Percentiles rank a stretch among this genome's conserved stretches.
Evolutionary conservation across 352 stramenopile species (phyloP).

Genomic region (Pythium utonaiense): DNA sequence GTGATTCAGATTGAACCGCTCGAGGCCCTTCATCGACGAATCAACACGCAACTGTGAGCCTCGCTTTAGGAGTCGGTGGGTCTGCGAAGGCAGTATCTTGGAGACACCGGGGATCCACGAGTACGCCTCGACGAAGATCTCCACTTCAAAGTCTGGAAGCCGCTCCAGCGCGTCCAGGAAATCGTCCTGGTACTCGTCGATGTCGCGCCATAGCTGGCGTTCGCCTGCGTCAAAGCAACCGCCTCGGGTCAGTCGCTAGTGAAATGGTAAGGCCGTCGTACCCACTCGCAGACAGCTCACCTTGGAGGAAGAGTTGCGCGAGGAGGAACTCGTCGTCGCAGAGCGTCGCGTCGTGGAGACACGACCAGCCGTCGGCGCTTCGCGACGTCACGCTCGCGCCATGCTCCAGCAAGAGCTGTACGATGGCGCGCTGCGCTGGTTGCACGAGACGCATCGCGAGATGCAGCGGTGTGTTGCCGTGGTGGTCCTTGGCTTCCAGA

Average conservation of each 20-base stretch:
- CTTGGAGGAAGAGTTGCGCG: conserved; percentile 57
- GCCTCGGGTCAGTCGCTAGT: not conserved
- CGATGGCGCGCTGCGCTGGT: conserved; percentile 50
- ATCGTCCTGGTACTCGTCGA: conserved; percentile 46
- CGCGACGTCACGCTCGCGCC: conserved; percentile 32
- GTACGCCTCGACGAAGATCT: conserved; percentile 75
- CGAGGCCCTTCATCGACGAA: conserved; percentile 68
- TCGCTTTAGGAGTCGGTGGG: conserved; percentile 66
- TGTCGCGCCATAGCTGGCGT: conserved; percentile 48
- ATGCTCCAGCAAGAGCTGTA: conserved; percentile 52
- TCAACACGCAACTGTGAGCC: conserved; percentile 66
- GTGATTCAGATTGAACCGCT: conserved; percentile 74
- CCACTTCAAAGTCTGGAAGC: conserved; percentile 73
- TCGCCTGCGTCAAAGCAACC: conserved; percentile 32
- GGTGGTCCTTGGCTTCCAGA: conserved; percentile 51
- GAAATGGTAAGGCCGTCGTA: no score
- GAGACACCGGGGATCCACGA: conserved; percentile 83
- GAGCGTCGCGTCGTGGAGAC: conserved; percentile 67
- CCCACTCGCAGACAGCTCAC: conserved; percentile 4
- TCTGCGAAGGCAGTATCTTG: conserved; percentile 73
- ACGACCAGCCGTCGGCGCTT: conserved; percentile 64
- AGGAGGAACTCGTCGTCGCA: conserved; percentile 75
- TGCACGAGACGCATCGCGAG: conserved; percentile 68
- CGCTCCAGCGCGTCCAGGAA: conserved; percentile 62
- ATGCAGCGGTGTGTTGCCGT: conserved; percentile 71